phyloP scores from a whole-genome alignment of 2,329 filamentous ascomycete species.

The Botrytis paeoniae region DNA sequence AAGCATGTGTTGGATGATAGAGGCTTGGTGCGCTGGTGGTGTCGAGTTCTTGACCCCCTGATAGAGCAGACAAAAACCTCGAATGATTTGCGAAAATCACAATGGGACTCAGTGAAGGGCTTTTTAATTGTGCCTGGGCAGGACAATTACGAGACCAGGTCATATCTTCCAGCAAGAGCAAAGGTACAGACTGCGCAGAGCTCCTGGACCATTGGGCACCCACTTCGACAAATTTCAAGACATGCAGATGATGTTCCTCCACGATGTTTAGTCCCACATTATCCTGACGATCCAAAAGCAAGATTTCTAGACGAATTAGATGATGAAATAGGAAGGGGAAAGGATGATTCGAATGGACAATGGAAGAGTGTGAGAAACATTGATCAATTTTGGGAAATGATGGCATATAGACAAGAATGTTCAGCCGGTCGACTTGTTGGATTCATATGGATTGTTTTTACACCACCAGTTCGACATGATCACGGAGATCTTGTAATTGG shows the following conservation, averaged over 20 bases:
- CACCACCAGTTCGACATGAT: conserved; percentile 29
- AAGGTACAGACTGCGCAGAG: conserved; percentile 19
- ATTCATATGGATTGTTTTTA: conserved; percentile 88
- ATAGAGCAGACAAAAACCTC: conserved; percentile 37
- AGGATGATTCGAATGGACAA: conserved; percentile 56
- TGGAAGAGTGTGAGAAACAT: conserved; percentile 84
- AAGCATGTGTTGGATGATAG: conserved; percentile 94
- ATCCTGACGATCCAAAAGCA: conserved; percentile 93
- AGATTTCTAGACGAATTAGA: conserved; percentile 87
- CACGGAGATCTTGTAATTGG: conserved; percentile 19
- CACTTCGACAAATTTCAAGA: conserved; percentile 63
- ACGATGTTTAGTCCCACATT: conserved; percentile 81
- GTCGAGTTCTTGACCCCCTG: conserved; percentile 76
- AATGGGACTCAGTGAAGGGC: conserved; percentile 57
- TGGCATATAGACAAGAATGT: conserved; percentile 95
- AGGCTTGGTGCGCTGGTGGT: conserved; percentile 94
- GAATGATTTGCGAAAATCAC: conserved; percentile 9
- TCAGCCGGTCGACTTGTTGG: conserved; percentile 89
- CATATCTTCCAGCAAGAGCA: conserved; percentile 63
- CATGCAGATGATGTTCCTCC: conserved; percentile 67
- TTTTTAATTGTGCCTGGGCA: conserved; percentile 87
- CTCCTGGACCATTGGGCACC: conserved; percentile 66
- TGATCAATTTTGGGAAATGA: conserved; percentile 98
- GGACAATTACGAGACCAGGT: conserved; percentile 74
- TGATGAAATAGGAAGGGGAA: conserved; percentile 66